A percentile compares a stretch with the other conserved stretches of the same genome.
Conservation (phyloP, 2,329 filamentous ascomycete genomes). For the Diaporthe amygdali region DNA sequence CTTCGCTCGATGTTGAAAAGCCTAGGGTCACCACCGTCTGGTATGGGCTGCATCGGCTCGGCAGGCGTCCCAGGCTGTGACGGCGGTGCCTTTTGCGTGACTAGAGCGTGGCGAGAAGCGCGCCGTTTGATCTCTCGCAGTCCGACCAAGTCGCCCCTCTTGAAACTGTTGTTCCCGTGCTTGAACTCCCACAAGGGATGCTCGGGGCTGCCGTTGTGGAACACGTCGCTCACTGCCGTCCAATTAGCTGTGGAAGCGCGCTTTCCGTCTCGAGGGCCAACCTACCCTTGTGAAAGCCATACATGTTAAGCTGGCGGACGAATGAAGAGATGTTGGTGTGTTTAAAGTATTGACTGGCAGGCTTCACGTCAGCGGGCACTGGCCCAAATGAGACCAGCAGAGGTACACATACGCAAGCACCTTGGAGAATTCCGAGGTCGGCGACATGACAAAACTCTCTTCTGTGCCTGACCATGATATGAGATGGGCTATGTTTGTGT, state of each 20-base stretch:
- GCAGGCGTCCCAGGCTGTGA: slow-evolving; percentile 86
- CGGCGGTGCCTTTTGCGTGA: slow-evolving; percentile 79
- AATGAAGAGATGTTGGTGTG: slow-evolving; percentile 99
- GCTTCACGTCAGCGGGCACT: slow-evolving; percentile 19
- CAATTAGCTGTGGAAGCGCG: slow-evolving; percentile 30
- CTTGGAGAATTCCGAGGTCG: slow-evolving; percentile 96
- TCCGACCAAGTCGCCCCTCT: slow-evolving; percentile 88
- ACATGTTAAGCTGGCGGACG: slow-evolving; percentile 98
- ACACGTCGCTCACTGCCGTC: slow-evolving; percentile 88
- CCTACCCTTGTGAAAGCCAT: slow-evolving; percentile 97
- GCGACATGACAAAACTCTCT: slow-evolving; percentile 99
- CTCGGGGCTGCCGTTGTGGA: slow-evolving; percentile 92
- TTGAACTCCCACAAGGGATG: slow-evolving; percentile 98
- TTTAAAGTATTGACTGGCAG: slow-evolving; percentile 91
- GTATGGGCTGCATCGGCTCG: slow-evolving; percentile 73
- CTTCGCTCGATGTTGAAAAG: slow-evolving; percentile 79
- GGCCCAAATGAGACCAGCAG: slow-evolving; percentile 28
- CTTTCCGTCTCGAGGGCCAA: slow-evolving; percentile 17
- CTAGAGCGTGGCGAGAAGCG: slow-evolving; percentile 89
- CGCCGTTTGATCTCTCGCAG: slow-evolving; percentile 94
- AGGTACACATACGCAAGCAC: slow-evolving; percentile 81
- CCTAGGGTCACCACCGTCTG: slow-evolving; percentile 78
- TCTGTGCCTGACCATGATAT: slow-evolving; percentile 95
- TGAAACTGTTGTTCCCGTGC: slow-evolving; percentile 96
- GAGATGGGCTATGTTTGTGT: slow-evolving; percentile 88